phyloP scores from a whole-genome alignment of 331 rosid species.

The Telfairia occidentalis region DNA sequence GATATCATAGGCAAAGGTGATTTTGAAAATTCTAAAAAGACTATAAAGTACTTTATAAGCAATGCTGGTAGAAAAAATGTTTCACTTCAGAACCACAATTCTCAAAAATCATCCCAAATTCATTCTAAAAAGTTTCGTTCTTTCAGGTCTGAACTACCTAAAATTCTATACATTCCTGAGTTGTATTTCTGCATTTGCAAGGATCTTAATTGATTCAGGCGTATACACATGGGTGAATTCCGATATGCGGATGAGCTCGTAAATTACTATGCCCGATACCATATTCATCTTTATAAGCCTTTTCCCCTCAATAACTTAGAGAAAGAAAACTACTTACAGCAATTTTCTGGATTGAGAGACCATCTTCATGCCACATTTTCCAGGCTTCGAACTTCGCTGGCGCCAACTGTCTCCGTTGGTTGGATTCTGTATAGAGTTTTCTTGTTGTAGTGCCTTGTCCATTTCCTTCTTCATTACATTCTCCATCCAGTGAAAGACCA shows the following conservation, averaged over 20 bases:
- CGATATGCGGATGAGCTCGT: not conserved
- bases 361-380: slow-evolving; percentile 81
- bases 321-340: slow-evolving; percentile 42
- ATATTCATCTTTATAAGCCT: not conserved
- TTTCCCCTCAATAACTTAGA: not conserved
- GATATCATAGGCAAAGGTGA: not conserved
- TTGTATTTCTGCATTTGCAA: not conserved
- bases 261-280: not conserved
- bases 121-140: not conserved
- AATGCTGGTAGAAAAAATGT: too few species aligned
- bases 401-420: slow-evolving; percentile 29
- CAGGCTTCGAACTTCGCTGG: slow-evolving; percentile 70
- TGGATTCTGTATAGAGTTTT: slow-evolving; percentile 34
- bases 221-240: not conserved
- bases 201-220: not conserved
- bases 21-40: not conserved
- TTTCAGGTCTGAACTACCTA: not conserved
- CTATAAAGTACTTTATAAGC: too few species aligned
- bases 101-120: not conserved
- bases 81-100: not conserved
- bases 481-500: slow-evolving; percentile 56
- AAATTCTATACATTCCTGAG: not conserved
- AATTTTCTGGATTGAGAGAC: slow-evolving; percentile 47
- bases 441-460: slow-evolving; percentile 32
- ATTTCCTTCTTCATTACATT: slow-evolving; percentile 13